A percentile compares a stretch with the other conserved stretches of the same genome.
Conservation (phyloP, 768 basidiomycete genomes). For the Lepiota venenata region DNA sequence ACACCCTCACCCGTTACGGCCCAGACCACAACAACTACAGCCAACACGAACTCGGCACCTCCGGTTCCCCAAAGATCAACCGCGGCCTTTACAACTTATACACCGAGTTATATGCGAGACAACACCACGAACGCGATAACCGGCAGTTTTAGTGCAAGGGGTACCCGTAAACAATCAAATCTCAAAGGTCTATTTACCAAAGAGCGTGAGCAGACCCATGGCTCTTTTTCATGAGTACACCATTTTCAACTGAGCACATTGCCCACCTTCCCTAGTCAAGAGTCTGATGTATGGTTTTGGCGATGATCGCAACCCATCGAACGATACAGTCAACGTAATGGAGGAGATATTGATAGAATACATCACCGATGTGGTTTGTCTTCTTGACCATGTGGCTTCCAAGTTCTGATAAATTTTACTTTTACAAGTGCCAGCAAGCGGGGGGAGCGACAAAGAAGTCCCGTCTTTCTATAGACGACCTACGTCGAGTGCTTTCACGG, state of each 20-base stretch:
- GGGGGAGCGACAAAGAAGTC: slow-evolving; percentile 67
- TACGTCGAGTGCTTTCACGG: slow-evolving; percentile 73
- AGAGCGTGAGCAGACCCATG: slow-evolving; percentile 55
- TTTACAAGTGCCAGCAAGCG: slow-evolving; percentile 65
- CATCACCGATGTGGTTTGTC: slow-evolving; percentile 82
- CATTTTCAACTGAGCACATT: slow-evolving; percentile 13
- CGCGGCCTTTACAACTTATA: slow-evolving; percentile 55
- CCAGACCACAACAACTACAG: slow-evolving; percentile 19
- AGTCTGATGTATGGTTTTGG: slow-evolving; percentile 93
- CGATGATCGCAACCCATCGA: slow-evolving; percentile 84
- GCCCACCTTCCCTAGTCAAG: slow-evolving; percentile 48
- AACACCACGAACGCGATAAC: slow-evolving; percentile 35
- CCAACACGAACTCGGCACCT: slow-evolving; percentile 24
- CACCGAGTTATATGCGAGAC: slow-evolving; percentile 51
- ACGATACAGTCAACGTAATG: slow-evolving; percentile 88
- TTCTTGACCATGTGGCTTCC: slow-evolving; percentile 10
- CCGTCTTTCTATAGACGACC: slow-evolving; percentile 82
- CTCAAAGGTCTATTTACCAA: slow-evolving; percentile 76
- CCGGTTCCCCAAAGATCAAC: slow-evolving; percentile 32
- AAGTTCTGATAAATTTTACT: slow-evolving; percentile 8
- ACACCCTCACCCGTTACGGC: slow-evolving; percentile 22
- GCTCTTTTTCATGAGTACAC: not conserved
- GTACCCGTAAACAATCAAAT: slow-evolving; percentile 60
- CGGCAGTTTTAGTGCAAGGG: slow-evolving; percentile 40
- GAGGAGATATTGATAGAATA: slow-evolving; percentile 92